Percentiles rank a stretch among this genome's conserved stretches.
These are phyloP conservation scores for Arachis monticola DNA, from an alignment of 331 rosid genomes.

Conservation along the genomic window DNA sequence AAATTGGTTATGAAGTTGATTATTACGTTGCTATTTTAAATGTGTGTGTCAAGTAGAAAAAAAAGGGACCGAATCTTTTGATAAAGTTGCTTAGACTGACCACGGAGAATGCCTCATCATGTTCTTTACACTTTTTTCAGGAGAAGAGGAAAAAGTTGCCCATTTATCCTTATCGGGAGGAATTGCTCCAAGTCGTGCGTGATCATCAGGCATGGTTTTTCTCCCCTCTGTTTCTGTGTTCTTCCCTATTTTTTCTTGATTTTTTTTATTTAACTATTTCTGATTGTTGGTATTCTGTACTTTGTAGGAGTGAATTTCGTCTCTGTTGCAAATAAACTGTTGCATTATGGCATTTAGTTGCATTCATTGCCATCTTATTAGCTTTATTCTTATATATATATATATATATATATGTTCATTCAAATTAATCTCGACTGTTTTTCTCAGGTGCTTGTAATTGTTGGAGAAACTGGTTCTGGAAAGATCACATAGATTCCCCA, in stretches of 20 bases:
- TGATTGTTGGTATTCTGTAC: neutral
- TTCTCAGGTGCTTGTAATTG: conserved; percentile 86
- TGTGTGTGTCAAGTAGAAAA: neutral
- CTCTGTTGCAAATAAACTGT: conserved; percentile 18
- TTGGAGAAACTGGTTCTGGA: conserved; percentile 99
- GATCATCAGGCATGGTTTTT: conserved; percentile 71
- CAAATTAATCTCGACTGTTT: conserved; percentile 30
- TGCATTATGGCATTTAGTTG: conserved; percentile 1
- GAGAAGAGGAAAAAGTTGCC: conserved; percentile 85
- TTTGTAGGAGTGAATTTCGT: conserved; percentile 17
- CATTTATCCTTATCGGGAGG: conserved; percentile 77
- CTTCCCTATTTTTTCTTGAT: conserved; percentile 17
- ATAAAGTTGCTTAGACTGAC: conserved; percentile 3
- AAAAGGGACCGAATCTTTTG: neutral
- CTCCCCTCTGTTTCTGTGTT: neutral
- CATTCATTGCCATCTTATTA: conserved; percentile 11
- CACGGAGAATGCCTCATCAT: conserved; percentile 29
- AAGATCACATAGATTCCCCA: conserved; percentile 97
- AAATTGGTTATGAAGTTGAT: conserved; percentile 19
- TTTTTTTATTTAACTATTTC: conserved; percentile 1
- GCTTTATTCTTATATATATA: too few species aligned
- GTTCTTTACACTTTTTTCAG: conserved; percentile 44
- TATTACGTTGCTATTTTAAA: conserved; percentile 10
- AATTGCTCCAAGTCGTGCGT: conserved; percentile 74
- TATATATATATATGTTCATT: conserved; percentile 14